A percentile compares a stretch with the other conserved stretches of the same genome.
These are phyloP conservation scores for Phytopythium litorale DNA, from an alignment of 352 stramenopile genomes.

Conservation along the genomic window DNA sequence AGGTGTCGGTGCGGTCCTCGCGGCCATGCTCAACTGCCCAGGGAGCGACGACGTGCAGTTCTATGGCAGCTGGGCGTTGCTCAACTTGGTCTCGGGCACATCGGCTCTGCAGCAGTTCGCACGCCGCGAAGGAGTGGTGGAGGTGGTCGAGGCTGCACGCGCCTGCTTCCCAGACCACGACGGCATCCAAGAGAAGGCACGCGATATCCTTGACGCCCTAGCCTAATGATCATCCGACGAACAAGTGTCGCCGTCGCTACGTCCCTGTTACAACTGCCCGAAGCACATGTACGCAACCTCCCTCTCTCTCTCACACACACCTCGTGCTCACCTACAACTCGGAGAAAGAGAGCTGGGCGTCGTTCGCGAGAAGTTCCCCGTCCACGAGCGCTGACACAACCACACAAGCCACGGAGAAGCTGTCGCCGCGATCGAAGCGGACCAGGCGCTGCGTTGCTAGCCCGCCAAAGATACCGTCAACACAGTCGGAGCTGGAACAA, in stretches of 20 bases:
- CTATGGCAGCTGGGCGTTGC: conserved; percentile 63
- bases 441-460: conserved; percentile 37
- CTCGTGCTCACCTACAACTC: conserved; percentile 25
- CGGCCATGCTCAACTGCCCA: conserved; percentile 73
- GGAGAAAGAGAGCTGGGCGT: conserved; percentile 39
- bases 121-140: conserved; percentile 58
- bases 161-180: conserved; percentile 77
- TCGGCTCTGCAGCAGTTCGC: conserved; percentile 51
- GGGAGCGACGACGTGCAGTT: conserved; percentile 53
- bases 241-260: not conserved
- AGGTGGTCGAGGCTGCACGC: conserved; percentile 79
- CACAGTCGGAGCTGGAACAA: conserved; percentile 26
- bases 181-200: conserved; percentile 79
- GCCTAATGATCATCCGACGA: conserved; percentile 5
- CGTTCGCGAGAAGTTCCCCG: conserved; percentile 32
- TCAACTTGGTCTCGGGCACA: conserved; percentile 63
- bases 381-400: conserved; percentile 9
- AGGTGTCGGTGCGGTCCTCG: conserved; percentile 61
- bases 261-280: conserved; percentile 12
- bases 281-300: not conserved
- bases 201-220: conserved; percentile 56
- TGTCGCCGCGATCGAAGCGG: conserved; percentile 21
- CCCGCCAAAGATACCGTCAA: conserved; percentile 43
- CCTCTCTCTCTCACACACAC: conserved; percentile 23
- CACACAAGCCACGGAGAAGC: conserved; percentile 33